These are phyloP conservation scores for Hygrophoropsis aurantiaca DNA, from an alignment of 768 basidiomycete species.

Conservation along the genomic window DNA sequence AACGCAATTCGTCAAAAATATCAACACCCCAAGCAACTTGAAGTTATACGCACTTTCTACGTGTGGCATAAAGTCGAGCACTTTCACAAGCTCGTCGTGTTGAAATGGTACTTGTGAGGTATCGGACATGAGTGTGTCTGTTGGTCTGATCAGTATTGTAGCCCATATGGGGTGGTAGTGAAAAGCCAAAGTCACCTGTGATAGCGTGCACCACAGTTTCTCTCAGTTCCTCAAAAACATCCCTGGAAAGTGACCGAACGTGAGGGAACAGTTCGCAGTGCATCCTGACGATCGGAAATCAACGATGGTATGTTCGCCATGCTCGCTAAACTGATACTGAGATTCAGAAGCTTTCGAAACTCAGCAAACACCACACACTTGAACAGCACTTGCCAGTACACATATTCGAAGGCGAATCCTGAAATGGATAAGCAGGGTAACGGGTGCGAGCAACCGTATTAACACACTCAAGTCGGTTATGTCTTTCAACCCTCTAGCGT, in stretches of 20 bases:
- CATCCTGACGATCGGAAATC: slow-evolving; percentile 13
- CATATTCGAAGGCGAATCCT: slow-evolving; percentile 24
- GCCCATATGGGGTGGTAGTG: not conserved
- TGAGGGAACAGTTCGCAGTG: slow-evolving; percentile 21
- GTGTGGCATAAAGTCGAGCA: slow-evolving; percentile 5
- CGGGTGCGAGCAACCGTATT: not conserved
- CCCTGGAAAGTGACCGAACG: slow-evolving; percentile 2
- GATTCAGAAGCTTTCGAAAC: not conserved
- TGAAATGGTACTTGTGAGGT: slow-evolving; percentile 6
- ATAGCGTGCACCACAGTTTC: slow-evolving; percentile 11
- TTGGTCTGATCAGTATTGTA: not conserved
- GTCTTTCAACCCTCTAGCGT: slow-evolving; percentile 9
- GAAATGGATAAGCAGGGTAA: not conserved
- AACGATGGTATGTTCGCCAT: not conserved
- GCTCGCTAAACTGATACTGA: not conserved
- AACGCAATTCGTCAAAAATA: not conserved
- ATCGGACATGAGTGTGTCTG: slow-evolving; percentile 6
- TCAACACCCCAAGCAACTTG: not conserved
- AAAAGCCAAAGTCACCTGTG: slow-evolving; percentile 3
- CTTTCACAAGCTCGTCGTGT: slow-evolving; percentile 3
- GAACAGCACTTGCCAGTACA: slow-evolving; percentile 21
- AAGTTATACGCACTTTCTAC: slow-evolving; percentile 1
- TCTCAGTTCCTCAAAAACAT: slow-evolving; percentile 3
- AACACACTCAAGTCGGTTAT: slow-evolving; percentile 10
- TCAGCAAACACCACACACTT: not conserved